Conservation (phyloP, 2,329 filamentous ascomycete genomes). For the Talaromyces piceae region DNA sequence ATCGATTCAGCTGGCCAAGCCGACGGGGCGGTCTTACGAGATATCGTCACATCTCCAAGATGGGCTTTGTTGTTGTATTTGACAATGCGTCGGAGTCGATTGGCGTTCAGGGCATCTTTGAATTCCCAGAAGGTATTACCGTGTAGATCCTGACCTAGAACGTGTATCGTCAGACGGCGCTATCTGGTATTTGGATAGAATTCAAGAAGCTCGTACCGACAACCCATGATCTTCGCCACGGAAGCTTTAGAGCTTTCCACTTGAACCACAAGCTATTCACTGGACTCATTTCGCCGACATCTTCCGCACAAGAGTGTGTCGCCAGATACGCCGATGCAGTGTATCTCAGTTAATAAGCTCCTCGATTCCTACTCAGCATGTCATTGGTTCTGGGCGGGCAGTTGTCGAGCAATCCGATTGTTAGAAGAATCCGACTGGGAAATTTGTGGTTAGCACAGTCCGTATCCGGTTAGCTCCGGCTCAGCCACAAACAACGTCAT, state of each 20-base stretch:
- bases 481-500: not conserved
- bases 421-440: too few species aligned
- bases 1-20: too few species aligned
- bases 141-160: conserved; percentile 50
- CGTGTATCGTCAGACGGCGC: conserved; percentile 1
- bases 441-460: not conserved
- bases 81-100: conserved; percentile 52
- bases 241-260: conserved; percentile 56
- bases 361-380: not conserved
- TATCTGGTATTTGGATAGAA: not conserved
- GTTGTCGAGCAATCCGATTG: too few species aligned
- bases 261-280: conserved; percentile 50
- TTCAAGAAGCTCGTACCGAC: conserved; percentile 36
- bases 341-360: not conserved
- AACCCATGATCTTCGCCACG: conserved; percentile 55
- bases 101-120: conserved; percentile 48
- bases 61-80: conserved; percentile 47
- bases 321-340: not conserved
- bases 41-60: conserved; percentile 53
- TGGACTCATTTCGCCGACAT: conserved; percentile 24
- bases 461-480: not conserved
- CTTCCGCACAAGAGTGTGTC: conserved; percentile 14
- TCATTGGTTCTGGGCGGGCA: not conserved
- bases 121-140: conserved; percentile 64
- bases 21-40: conserved; percentile 33